A percentile compares a stretch with the other conserved stretches of the same genome.
phyloP scores from a whole-genome alignment of 2,329 filamentous ascomycete species.

The Colletotrichum sp. region DNA sequence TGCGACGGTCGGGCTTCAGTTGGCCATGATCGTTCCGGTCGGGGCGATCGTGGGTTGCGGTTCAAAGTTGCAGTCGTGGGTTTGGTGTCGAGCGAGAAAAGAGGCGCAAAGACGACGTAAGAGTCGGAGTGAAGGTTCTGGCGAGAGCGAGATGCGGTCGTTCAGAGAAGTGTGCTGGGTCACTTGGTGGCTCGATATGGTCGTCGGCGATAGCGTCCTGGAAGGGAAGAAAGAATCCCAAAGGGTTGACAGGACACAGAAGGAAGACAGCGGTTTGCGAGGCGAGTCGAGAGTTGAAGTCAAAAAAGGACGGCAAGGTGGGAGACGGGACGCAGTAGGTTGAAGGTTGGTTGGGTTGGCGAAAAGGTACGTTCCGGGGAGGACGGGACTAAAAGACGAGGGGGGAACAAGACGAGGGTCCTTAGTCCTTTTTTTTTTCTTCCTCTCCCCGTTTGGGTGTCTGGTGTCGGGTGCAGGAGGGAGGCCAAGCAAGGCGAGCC shows the following conservation, averaged over 20 bases:
- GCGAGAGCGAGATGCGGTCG: neutral
- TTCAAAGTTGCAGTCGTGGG: neutral
- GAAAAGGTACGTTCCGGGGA: conserved; percentile 16
- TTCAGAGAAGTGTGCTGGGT: neutral
- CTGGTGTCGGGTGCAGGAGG: neutral
- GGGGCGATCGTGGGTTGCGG: neutral
- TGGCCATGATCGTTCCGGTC: conserved; percentile 5
- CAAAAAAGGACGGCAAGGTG: neutral
- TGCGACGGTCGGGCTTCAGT: neutral
- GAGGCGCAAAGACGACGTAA: neutral
- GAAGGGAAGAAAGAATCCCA: neutral
- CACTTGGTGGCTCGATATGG: neutral
- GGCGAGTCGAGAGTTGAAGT: conserved; percentile 10
- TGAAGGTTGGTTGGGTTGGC: neutral
- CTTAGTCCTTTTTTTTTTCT: conserved; percentile 4
- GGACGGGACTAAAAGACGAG: conserved; percentile 11
- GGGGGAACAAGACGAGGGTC: conserved; percentile 14
- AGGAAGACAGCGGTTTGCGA: neutral
- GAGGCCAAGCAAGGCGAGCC: conserved; percentile 1
- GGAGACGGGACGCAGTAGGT: neutral
- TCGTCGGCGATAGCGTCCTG: neutral
- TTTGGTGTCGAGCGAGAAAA: neutral
- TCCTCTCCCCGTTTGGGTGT: neutral
- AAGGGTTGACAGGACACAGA: neutral
- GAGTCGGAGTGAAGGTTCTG: neutral